Percentiles rank a stretch among this genome's conserved stretches.
Evolutionary conservation across 176 grass and related monocot species (phyloP).

Genomic region (Ensete glaucum): DNA sequence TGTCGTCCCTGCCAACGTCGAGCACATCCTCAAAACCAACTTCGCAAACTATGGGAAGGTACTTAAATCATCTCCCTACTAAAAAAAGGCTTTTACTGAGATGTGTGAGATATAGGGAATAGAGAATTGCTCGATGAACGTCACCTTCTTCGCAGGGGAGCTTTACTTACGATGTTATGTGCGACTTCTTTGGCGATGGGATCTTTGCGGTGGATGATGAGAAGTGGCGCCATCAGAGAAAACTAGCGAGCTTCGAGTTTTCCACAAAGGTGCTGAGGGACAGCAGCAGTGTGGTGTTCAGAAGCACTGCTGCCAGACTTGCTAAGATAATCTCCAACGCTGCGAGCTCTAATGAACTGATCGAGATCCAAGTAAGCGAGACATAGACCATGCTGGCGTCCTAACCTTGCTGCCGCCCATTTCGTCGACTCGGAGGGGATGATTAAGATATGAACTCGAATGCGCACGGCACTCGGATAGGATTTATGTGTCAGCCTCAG

Average conservation of each 20-base stretch:
- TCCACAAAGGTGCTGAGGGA: constrained; percentile 15
- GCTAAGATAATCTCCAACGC: neutral
- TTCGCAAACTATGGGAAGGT: constrained; percentile 13
- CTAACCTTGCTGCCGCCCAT: no score
- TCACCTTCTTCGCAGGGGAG: neutral
- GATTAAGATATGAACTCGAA: no score
- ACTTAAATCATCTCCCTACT: neutral
- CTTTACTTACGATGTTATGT: neutral
- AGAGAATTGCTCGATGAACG: neutral
- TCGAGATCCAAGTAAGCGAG: constrained; percentile 7
- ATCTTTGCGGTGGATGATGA: constrained; percentile 11
- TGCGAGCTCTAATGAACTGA: neutral
- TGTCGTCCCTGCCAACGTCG: constrained; percentile 8
- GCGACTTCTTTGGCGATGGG: neutral
- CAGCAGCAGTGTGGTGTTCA: neutral
- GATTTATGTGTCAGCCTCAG: no score
- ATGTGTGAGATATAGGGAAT: neutral
- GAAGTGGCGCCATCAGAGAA: constrained; percentile 2
- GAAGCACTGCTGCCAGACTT: neutral
- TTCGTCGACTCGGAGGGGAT: no score
- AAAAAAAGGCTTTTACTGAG: neutral
- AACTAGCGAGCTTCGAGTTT: constrained; percentile 9
- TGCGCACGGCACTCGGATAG: no score
- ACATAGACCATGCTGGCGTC: neutral
- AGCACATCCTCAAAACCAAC: constrained; percentile 19